Base-by-base conservation (phyloP, 495 filamentous ascomycete genomes). In the Aspergillus incahuasiensis region DNA sequence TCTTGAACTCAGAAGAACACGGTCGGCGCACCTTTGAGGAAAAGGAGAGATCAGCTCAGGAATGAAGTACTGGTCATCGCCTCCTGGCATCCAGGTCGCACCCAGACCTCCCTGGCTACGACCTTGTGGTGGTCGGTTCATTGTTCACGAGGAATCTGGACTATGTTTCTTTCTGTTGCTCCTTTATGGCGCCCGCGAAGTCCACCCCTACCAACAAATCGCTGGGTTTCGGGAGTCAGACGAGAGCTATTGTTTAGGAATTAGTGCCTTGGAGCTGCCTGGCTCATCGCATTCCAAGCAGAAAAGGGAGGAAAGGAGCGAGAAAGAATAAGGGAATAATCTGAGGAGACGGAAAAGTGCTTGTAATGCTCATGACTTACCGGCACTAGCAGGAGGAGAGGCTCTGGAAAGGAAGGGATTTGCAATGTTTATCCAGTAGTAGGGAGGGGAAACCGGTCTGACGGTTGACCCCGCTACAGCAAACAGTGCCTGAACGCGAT, bases 81-180 rank as follows among this genome's bases (percentile, higher is more conserved):
- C 88, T 66, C 92, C 90, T 61, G 94, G 92, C 71, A 89, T 87
- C 76, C 95, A 96, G 45, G 92, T 95, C 56, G 92, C 90, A 66
- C 86, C 86, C 62, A 92, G 74, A 57, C 76, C 67, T 62, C 71
- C 66, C 63, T 76, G 76, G 69, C 71, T 72, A 65, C 67, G 70
- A 58, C 76, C 70, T 63, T 73, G 68, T 59, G 67, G 67, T 60
- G 67, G 70, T 58, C 65, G 66, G 59, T 74, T 73, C 74, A 75
- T 75, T 44, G 41, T 69, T 46, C 40, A 20, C 19, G 6, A 8
- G 32, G 13, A 11, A 11, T 11, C 20, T 48, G 39, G 24, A 51
- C 39, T 56, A 50, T 50, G 55, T 32, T 48, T 59, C 45, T 61
- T 55, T 49, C 40, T 58, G 54, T 49, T 34, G 48, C 52, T 54